Evolutionary conservation across 176 grass and related monocot genomes (phyloP).

Genomic region (Bonia amplexicaulis): DNA sequence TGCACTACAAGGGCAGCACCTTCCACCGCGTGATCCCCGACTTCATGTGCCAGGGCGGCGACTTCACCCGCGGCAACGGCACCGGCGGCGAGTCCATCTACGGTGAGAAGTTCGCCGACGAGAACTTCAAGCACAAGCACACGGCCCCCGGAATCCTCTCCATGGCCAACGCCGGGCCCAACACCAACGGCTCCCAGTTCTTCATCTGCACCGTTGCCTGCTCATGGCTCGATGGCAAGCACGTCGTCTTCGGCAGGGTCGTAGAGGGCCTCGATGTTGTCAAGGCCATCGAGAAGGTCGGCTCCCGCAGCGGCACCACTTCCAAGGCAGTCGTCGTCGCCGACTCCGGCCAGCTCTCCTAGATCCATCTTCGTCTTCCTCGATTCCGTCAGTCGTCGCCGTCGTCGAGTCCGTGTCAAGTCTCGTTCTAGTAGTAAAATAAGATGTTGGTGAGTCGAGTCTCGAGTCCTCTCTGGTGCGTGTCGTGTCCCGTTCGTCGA

Average conservation of each 20-base stretch:
- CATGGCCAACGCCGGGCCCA: conserved; percentile 69
- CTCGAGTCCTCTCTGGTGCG: not conserved
- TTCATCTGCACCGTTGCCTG: conserved; percentile 63
- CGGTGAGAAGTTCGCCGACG: conserved; percentile 70
- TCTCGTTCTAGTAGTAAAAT: not conserved
- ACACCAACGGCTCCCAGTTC: conserved; percentile 86
- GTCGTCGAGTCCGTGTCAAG: not conserved
- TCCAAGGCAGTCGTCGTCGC: conserved; percentile 43
- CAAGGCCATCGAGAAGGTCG: conserved; percentile 42
- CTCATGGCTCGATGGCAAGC: conserved; percentile 65
- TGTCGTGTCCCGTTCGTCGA: no score
- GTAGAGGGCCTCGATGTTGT: conserved; percentile 53
- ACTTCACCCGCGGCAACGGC: conserved; percentile 72
- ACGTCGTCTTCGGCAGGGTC: conserved; percentile 66
- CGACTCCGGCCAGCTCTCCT: conserved; percentile 61
- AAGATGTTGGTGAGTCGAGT: not conserved
- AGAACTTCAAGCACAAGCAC: conserved; percentile 64
- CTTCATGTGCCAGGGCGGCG: conserved; percentile 89
- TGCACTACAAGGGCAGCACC: conserved; percentile 53
- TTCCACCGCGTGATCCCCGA: conserved; percentile 81
- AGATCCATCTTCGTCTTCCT: not conserved
- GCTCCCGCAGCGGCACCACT: conserved; percentile 25
- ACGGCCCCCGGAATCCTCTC: conserved; percentile 33
- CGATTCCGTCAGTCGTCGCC: not conserved
- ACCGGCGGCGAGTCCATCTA: conserved; percentile 81